phyloP scores from a whole-genome alignment of 495 filamentous ascomycete genomes.

The Penicillium bialowiezense region DNA sequence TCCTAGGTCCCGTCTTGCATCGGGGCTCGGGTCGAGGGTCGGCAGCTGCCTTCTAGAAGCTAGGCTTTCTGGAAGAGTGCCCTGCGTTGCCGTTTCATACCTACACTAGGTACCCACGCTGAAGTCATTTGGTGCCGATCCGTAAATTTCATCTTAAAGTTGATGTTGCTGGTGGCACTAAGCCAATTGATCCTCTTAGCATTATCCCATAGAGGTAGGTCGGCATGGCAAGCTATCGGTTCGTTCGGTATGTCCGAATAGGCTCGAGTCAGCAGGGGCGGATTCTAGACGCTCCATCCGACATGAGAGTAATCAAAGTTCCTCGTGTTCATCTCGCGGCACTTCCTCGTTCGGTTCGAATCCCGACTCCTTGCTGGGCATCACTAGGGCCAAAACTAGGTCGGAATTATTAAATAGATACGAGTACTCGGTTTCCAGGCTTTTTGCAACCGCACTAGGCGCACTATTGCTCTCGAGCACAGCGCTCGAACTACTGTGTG shows the following conservation, averaged over 20 bases:
- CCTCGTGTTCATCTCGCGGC: not conserved
- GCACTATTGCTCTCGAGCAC: not conserved
- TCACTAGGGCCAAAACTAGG: not conserved
- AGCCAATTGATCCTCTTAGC: no score
- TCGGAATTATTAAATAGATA: not conserved
- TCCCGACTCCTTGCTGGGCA: not conserved
- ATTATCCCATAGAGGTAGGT: no score
- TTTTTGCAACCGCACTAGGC: not conserved
- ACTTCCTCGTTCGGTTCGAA: not conserved
- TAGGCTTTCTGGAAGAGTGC: not conserved
- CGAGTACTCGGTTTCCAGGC: not conserved
- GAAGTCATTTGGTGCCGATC: not conserved
- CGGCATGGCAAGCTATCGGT: no score
- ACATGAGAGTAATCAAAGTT: not conserved
- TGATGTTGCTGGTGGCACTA: not conserved
- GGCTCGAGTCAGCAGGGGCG: not conserved
- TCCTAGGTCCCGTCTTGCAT: slow-evolving; percentile 1
- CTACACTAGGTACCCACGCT: not conserved
- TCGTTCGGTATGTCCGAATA: not conserved
- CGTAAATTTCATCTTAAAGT: not conserved
- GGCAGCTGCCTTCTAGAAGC: not conserved
- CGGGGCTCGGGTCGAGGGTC: not conserved
- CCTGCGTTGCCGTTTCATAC: not conserved
- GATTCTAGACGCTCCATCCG: not conserved
- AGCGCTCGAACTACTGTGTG: not conserved